Evolutionary conservation across 805 yeast genomes (phyloP), one percentile per base, ranked within the genome.

Genomic region (Nakazawaea ernobii): DNA sequence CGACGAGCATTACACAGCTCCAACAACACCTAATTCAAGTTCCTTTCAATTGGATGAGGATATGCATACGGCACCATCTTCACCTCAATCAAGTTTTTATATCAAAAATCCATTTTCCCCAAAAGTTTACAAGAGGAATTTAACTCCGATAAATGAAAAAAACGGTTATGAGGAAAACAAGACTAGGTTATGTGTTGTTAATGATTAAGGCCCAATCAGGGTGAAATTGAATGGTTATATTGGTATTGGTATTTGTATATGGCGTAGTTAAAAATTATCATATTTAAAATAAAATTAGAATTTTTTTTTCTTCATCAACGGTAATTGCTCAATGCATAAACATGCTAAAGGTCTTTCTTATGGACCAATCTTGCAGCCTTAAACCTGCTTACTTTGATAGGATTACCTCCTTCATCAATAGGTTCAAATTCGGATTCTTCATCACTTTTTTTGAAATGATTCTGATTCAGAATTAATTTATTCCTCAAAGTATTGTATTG

Each of bases 361-460:
- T 32, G 38, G 7, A 48, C 44, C 39, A 56, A 50, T 38, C 63
- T 54, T 14, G 86, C 84, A 9, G 86, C 78, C 56, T 71, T 84
- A 62, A 88, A 88, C 44, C 89, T 68, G 58, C 95, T 86, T 1
- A 77, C 66, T 50, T 71, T 80, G 7, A 76, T 59, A 0, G 81
- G 80, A 46, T 78, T 74, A 0, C 88, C 88, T 35, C 65, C 56
- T 46, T 78, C 84, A 54, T 85, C 89, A 6, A 85, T 66, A 0
- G 88, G 89, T 56, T 85, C 95, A 15, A 79, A 55, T 48, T 80
- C 91, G 50, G 63, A 55, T 36, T 77, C 86, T 43, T 68, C 65
- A 2, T 73, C 75, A 1, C 74, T 63, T 50, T 70, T 67, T 43
- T 59, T 65, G 49, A 58, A 77, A 1, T 77, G 77, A 32, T 73